Evolutionary conservation across 192 early-diverging fungal species (phyloP).

Genomic region (Podila horticola): DNA sequence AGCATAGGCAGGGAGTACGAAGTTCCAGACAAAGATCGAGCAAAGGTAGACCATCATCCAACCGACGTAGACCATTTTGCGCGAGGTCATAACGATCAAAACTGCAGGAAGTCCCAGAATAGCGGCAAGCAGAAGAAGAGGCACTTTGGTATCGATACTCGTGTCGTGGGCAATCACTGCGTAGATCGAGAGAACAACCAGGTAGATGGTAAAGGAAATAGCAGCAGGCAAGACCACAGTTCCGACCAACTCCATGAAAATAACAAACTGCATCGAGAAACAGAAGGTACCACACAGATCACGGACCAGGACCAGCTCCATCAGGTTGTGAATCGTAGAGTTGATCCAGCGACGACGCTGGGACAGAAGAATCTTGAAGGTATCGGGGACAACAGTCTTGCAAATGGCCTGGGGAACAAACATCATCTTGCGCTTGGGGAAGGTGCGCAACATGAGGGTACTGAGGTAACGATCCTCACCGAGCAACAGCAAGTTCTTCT

Average conservation of each 20-base stretch:
- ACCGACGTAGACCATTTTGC: conserved; percentile 82
- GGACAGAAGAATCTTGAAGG: conserved; percentile 82
- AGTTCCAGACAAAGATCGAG: conserved; percentile 79
- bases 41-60: conserved; percentile 91
- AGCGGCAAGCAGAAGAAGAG: conserved; percentile 76
- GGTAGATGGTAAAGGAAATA: conserved; percentile 85
- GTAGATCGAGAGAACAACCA: conserved; percentile 72
- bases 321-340: conserved; percentile 91
- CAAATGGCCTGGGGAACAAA: conserved; percentile 85
- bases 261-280: conserved; percentile 95
- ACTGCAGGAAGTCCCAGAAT: conserved; percentile 91
- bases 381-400: conserved; percentile 81
- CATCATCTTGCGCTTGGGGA: conserved; percentile 84
- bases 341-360: conserved; percentile 96
- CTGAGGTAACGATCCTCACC: conserved; percentile 89
- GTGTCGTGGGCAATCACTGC: conserved; percentile 52
- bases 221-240: conserved; percentile 93
- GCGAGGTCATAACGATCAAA: conserved; percentile 89
- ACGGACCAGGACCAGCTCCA: conserved; percentile 87
- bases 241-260: conserved; percentile 93
- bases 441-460: conserved; percentile 84
- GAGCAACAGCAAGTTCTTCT: conserved; percentile 84
- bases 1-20: conserved; percentile 77
- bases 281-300: conserved; percentile 96
- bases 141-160: conserved; percentile 74